Conservation (phyloP, 2,329 filamentous ascomycete genomes). For the Geoglossum cookeanum region DNA sequence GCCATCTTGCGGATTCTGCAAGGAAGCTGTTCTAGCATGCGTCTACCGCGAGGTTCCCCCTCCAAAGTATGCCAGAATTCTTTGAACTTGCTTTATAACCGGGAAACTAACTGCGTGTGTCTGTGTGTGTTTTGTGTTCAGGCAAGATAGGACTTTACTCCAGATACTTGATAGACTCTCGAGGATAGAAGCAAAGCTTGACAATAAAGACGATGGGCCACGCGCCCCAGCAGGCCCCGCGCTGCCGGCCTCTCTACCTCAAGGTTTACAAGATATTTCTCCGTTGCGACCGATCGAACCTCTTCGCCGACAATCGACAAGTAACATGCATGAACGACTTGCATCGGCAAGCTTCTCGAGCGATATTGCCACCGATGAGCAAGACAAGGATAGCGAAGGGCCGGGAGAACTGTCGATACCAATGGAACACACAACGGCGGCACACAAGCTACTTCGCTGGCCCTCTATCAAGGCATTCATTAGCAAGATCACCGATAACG, state of each 20-base stretch:
- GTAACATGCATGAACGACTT: background rate
- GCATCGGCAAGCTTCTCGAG: background rate
- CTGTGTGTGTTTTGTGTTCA: constrained; percentile 8
- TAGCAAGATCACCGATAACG: constrained; percentile 33
- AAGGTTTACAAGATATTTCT: background rate
- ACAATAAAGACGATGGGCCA: constrained; percentile 7
- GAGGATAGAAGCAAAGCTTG: constrained; percentile 17
- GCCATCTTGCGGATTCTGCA: constrained; percentile 67
- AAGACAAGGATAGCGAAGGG: constrained; percentile 13
- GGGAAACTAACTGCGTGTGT: background rate
- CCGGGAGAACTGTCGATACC: constrained; percentile 51
- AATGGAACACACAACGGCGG: constrained; percentile 76
- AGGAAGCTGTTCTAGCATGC: constrained; percentile 67
- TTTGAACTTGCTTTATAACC: background rate
- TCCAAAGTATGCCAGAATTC: constrained; percentile 46
- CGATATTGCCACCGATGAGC: constrained; percentile 7
- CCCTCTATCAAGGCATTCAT: constrained; percentile 48
- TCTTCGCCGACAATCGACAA: background rate
- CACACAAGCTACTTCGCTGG: constrained; percentile 61
- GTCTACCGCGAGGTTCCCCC: constrained; percentile 81
- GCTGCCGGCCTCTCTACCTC: background rate
- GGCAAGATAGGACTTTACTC: constrained; percentile 30
- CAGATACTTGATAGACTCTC: constrained; percentile 28
- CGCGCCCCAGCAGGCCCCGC: background rate
- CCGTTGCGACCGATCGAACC: background rate